Percentiles rank a stretch among this genome's conserved stretches.
Conservation (phyloP, 2,329 filamentous ascomycete species). For the Pseudogymnoascus sp. region DNA sequence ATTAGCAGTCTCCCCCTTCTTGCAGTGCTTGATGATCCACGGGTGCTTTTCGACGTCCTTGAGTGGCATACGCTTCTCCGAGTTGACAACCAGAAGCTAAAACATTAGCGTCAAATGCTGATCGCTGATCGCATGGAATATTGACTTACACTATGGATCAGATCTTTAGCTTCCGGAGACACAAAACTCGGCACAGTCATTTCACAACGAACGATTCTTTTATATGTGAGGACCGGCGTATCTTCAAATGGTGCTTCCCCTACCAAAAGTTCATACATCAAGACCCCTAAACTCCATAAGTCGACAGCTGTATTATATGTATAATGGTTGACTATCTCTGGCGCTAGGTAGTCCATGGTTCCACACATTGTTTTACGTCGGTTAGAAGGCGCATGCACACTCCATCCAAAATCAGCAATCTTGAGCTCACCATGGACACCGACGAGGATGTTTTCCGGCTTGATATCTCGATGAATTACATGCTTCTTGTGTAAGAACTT, state of each 20-base stretch:
- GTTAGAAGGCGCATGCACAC: constrained; percentile 92
- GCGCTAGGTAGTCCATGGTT: constrained; percentile 94
- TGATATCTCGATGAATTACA: constrained; percentile 35
- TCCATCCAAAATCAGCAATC: constrained; percentile 97
- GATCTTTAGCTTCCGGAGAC: constrained; percentile 78
- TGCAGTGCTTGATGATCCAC: constrained; percentile 94
- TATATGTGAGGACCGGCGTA: constrained; percentile 85
- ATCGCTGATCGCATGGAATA: neutral
- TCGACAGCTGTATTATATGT: constrained; percentile 82
- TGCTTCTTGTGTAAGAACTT: constrained; percentile 92
- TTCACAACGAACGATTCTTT: constrained; percentile 77
- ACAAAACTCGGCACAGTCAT: constrained; percentile 90
- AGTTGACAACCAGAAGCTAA: constrained; percentile 80
- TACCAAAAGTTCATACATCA: constrained; percentile 93
- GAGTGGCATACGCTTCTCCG: constrained; percentile 83
- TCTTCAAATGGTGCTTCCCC: constrained; percentile 97
- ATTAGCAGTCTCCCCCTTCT: constrained; percentile 36
- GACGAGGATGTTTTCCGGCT: constrained; percentile 41
- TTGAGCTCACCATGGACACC: constrained; percentile 98
- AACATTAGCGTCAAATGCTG: constrained; percentile 15
- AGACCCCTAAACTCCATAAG: constrained; percentile 85
- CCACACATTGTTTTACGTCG: constrained; percentile 91
- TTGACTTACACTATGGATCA: constrained; percentile 73
- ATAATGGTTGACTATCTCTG: constrained; percentile 84
- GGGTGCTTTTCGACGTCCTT: constrained; percentile 87